Evolutionary conservation across 768 basidiomycete genomes (phyloP).

Genomic region (Harrya chromipes): DNA sequence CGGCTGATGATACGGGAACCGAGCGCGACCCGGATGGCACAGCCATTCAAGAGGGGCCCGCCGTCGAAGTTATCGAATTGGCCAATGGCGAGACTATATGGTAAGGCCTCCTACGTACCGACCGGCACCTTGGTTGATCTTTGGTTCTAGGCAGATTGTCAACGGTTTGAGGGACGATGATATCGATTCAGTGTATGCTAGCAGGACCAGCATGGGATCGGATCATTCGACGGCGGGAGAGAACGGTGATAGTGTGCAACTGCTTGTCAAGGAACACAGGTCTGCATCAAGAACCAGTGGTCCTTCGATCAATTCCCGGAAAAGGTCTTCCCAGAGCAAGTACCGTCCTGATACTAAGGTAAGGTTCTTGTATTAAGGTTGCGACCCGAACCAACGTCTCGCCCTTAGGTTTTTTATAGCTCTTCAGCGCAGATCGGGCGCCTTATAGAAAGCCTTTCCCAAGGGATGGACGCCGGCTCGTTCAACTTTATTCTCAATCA

Average conservation of each 20-base stretch:
- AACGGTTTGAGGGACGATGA: constrained; percentile 81
- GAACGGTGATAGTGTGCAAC: constrained; percentile 52
- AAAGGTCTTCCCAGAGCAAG: constrained; percentile 52
- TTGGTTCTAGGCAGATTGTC: constrained; percentile 60
- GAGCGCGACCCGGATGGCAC: constrained; percentile 21
- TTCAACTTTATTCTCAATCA: constrained; percentile 66
- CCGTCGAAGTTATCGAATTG: constrained; percentile 75
- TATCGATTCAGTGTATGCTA: constrained; percentile 62
- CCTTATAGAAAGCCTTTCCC: constrained; percentile 79
- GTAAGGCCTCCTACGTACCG: constrained; percentile 39
- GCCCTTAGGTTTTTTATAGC: constrained; percentile 35
- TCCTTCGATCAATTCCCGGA: constrained; percentile 56
- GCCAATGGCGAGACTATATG: constrained; percentile 89
- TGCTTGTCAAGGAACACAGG: constrained; percentile 78
- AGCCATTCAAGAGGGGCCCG: constrained; percentile 47
- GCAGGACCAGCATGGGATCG: constrained; percentile 70
- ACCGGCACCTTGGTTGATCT: neutral
- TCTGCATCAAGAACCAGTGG: constrained; percentile 65
- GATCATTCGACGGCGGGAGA: constrained; percentile 57
- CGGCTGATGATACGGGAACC: constrained; percentile 34
- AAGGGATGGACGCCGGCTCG: constrained; percentile 77
- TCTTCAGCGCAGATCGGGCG: constrained; percentile 77
- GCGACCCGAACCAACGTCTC: constrained; percentile 7
- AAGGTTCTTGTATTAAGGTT: constrained; percentile 23
- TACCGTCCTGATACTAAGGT: constrained; percentile 84